Evolutionary conservation across 2,329 filamentous ascomycete species (phyloP), one percentile per base, ranked within the genome.

Genomic region (Fusarium keratoplasticum): DNA sequence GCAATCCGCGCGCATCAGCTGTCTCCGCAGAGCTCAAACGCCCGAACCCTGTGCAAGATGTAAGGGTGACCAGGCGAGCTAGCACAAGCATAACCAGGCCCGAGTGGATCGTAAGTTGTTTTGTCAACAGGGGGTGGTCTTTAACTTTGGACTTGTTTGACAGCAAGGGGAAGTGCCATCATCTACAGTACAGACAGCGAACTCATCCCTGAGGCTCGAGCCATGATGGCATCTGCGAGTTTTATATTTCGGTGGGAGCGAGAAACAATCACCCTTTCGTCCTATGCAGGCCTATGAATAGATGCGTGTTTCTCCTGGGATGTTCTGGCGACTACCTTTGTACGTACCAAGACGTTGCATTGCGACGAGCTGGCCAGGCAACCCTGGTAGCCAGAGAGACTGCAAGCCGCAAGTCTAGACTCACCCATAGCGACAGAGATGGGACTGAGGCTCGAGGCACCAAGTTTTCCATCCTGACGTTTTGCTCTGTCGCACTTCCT

Each of bases 1-100:
- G 63, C 54, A 52, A 55, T 69, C 71, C 67, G 55, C 57, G 55
- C 57, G 55, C 54, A 18, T n/a, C 22, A 61, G 44, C 22, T 20
- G 40, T 71, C 70, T 66, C 67, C 63, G 71, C 67, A 64, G 61
- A 29, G 40, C 72, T 71, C 70, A 67, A 67, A 50, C 61, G 65
- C 71, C 61, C 40, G 47, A 57, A 60, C 44, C 35, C 33, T 44
- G 71, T 64, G 60, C 67, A 72, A 74, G 68, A 33, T 18, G 61
- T 25, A 31, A 25, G 60, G 44, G 22, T 55, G 33, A 36, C 14
- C 59, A 16, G 47, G 59, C 36, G 31, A 61, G 58, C 36, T 61
- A 61, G 40, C 59, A 50, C 42, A n/a, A 61, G 40, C 38, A 35
- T 54, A 36, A 57, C 50, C 50, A 33, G 22, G 42, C 29, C 44